Evolutionary conservation across 768 basidiomycete genomes (phyloP), one percentile per base, ranked within the genome.

Genomic region (Exsudoporus frostii): DNA sequence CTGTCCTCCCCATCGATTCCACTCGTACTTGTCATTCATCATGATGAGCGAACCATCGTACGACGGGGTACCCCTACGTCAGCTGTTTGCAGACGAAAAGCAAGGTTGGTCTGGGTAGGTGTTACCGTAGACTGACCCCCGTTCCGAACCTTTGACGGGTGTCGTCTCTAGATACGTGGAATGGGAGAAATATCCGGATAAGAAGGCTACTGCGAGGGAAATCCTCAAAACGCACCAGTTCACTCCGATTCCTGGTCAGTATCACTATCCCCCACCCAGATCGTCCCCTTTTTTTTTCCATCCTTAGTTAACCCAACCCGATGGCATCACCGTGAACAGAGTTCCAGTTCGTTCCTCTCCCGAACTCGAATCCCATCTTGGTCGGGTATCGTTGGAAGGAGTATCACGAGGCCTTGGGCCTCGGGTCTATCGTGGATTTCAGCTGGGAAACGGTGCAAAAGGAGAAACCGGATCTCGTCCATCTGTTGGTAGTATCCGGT

Each of bases 371-470:
- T 50, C 79, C 79, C 0, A 67, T 80, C 50, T 68, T 81, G 15
- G 68, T 76, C 42, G 78, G 79, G 7, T 61, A 76, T 48, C 75
- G 80, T 25, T 81, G 78, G 77, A 80, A 79, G 58, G 74, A 77
- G 57, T 80, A 81, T 51, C 79, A 81, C 57, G 71, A 74, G 50
- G 76, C 73, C 0, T 72, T 81, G 47, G 80, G 80, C 14, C 69
- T 79, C 36, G 62, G 66, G 58, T 64, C 63, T 39, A 73, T 80
- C 52, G 74, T 80, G 45, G 74, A 79, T 55, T 68, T 72, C 54
- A 79, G 78, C 66, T 82, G 80, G 80, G 70, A 78, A 50, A 71
- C 73, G 2, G 77, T 80, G 29, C 75, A 75, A 54, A 71, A 72
- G 57, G 80, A 81, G 65, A 82, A 82, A 60, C 71, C 73, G 11